Evolutionary conservation across 768 basidiomycete genomes (phyloP).

Genomic region (Psilocybe subaeruginosa): DNA sequence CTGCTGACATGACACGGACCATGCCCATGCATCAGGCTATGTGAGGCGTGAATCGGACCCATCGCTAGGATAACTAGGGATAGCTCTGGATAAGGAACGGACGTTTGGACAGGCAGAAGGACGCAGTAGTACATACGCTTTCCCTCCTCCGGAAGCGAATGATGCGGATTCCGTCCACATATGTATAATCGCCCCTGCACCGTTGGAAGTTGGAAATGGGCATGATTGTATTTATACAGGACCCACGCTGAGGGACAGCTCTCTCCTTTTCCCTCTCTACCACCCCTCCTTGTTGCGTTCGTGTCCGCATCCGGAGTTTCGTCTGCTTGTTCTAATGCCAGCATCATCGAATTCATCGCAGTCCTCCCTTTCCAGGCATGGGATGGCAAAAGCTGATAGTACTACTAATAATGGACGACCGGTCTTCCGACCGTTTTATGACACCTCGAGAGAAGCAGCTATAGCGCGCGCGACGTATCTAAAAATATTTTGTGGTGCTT

Average conservation of each 20-base stretch:
- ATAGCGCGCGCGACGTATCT: constrained; percentile 46
- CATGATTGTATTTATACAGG: not conserved
- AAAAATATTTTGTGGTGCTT: constrained; percentile 41
- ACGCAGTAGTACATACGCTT: not conserved
- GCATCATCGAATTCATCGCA: not conserved
- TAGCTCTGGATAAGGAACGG: too few species aligned
- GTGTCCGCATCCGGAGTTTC: too few species aligned
- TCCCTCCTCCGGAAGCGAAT: not conserved
- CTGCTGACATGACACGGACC: not conserved
- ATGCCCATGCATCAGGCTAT: not conserved
- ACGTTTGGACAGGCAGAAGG: not conserved
- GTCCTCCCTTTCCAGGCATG: not conserved
- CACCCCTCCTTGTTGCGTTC: not conserved
- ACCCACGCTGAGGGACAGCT: not conserved
- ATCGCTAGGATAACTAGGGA: too few species aligned
- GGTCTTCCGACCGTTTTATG: constrained; percentile 26
- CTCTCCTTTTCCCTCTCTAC: not conserved
- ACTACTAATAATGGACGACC: not conserved
- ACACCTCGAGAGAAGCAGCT: constrained; percentile 24
- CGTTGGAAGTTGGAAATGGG: not conserved
- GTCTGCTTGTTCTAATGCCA: not conserved
- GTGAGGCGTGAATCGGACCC: too few species aligned
- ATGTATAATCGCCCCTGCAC: not conserved
- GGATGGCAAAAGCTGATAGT: not conserved
- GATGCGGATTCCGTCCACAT: not conserved